Conservation (phyloP, 2,329 filamentous ascomycete genomes). For the Neurospora sp. region DNA sequence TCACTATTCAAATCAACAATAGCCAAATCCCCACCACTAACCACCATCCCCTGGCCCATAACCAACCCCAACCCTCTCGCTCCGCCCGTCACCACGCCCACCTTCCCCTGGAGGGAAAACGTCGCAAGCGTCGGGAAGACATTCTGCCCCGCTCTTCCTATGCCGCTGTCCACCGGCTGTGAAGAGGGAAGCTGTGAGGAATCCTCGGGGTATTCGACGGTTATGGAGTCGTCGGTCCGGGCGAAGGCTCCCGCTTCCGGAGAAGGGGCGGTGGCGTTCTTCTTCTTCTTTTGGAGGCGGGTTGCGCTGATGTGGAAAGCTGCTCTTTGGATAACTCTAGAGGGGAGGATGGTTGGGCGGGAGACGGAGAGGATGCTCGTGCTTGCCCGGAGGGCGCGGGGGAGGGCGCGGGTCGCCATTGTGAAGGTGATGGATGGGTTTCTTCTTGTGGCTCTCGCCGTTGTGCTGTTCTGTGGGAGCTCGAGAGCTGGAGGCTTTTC, state of each 20-base stretch:
- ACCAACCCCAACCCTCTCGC: slow-evolving; percentile 82
- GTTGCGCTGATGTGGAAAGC: neutral
- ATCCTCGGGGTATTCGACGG: slow-evolving; percentile 69
- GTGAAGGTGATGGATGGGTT: neutral
- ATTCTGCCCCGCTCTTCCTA: slow-evolving; percentile 57
- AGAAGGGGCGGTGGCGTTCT: neutral
- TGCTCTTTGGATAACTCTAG: neutral
- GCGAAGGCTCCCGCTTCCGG: slow-evolving; percentile 50
- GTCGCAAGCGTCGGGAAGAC: slow-evolving; percentile 75
- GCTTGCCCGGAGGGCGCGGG: neutral
- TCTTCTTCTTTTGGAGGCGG: neutral
- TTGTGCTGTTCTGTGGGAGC: neutral
- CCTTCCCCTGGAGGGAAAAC: slow-evolving; percentile 78
- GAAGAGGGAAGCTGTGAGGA: slow-evolving; percentile 60
- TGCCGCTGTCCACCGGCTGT: slow-evolving; percentile 55
- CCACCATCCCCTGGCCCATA: slow-evolving; percentile 85
- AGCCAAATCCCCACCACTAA: slow-evolving; percentile 78
- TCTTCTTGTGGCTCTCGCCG: neutral
- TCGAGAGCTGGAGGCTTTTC: neutral
- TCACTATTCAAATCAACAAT: slow-evolving; percentile 89
- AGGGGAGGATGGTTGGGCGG: neutral
- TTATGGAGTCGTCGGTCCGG: slow-evolving; percentile 68
- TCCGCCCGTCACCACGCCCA: slow-evolving; percentile 81
- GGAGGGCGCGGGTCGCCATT: slow-evolving; percentile 1
- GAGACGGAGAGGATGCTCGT: slow-evolving; percentile 2